Evolutionary conservation across 1,284 basidiomycete species (phyloP), one percentile per base, ranked within the genome.

Genomic region (Porodaedalea pini): DNA sequence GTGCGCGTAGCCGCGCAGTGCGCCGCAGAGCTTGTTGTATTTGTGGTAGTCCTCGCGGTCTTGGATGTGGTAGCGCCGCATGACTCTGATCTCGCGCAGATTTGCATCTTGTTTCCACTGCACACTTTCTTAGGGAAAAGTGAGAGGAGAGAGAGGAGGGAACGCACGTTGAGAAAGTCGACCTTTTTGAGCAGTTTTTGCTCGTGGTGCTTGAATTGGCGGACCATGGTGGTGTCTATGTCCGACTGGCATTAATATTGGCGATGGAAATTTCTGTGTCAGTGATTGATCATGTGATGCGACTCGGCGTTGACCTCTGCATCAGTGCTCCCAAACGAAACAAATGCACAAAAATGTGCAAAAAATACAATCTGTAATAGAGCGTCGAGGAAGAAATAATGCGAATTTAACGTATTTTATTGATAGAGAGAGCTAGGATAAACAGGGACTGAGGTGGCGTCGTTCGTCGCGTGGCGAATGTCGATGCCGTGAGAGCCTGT

Each of bases 61-160:
- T 69, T 96, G 94, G 62, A 98, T 83, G 74, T 99, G 96, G 71
- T 98, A 99, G 60, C 94, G 78, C 44, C 96, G 84, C 86, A 99
- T 92, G 57, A 99, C 90, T 71, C 91, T 94, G 72, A 94, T 85
- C 77, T 99, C 96, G 51, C 96, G 86, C 48, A 90, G 75, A 68
- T 88, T 90, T 7, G 90, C 86, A 85, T 98, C 95, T 73, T 94
- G 88, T 75, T 95, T 98, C 96, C 97, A 99, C 90, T 98, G 71
- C 40, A 17, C 39, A 52, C 61, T 53, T 57, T 45, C 49, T 54
- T 51, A 21, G 51, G 40, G 37, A 36, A 61, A 32, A 40, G 23
- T 27, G 21, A 13, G 57, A 43, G 44, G 45, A 27, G 29, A 29
- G 52, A n/a, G 29, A 13, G 29, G 15, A 19, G 21, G 29, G 15